Percentiles rank a stretch among this genome's conserved stretches.
phyloP scores from a whole-genome alignment of 345 rosid genomes.

The Brassica juncea region DNA sequence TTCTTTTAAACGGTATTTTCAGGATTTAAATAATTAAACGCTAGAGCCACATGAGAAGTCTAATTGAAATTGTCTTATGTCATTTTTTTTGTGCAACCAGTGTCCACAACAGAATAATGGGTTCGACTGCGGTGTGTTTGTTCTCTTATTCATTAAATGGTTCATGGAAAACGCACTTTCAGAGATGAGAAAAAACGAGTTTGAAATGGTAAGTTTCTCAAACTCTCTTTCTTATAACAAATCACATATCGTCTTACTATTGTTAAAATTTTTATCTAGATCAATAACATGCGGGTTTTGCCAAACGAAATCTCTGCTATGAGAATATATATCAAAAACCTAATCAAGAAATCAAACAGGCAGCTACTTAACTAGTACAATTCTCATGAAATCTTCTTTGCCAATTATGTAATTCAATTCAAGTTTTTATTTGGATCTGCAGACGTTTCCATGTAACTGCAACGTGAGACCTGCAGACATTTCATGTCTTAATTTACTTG shows the following conservation, averaged over 20 bases:
- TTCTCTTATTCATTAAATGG: not conserved
- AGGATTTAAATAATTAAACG: not conserved
- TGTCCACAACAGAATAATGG: constrained; percentile 23
- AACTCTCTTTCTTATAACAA: not conserved
- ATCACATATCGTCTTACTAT: not conserved
- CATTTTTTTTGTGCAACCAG: not conserved
- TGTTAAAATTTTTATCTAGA: not conserved
- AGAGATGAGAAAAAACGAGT: not conserved
- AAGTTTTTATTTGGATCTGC: too few relatives aligned
- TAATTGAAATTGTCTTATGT: not conserved
- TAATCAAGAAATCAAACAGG: too few relatives aligned
- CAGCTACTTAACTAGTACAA: too few relatives aligned
- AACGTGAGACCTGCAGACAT: too few relatives aligned
- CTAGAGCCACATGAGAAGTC: not conserved
- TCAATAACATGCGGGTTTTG: not conserved
- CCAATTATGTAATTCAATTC: too few relatives aligned
- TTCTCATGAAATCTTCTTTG: too few relatives aligned
- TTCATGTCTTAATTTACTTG: too few relatives aligned
- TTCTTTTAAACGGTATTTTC: not conserved
- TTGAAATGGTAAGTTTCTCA: not conserved
- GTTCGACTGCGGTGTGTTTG: not conserved
- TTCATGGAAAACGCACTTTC: not conserved
- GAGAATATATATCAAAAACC: not conserved
- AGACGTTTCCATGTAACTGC: too few relatives aligned
- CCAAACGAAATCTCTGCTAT: not conserved